Percentiles rank a stretch among this genome's conserved stretches.
Evolutionary conservation across 1,284 basidiomycete species (phyloP).

Genomic region (Heterobasidion irregulare): DNA sequence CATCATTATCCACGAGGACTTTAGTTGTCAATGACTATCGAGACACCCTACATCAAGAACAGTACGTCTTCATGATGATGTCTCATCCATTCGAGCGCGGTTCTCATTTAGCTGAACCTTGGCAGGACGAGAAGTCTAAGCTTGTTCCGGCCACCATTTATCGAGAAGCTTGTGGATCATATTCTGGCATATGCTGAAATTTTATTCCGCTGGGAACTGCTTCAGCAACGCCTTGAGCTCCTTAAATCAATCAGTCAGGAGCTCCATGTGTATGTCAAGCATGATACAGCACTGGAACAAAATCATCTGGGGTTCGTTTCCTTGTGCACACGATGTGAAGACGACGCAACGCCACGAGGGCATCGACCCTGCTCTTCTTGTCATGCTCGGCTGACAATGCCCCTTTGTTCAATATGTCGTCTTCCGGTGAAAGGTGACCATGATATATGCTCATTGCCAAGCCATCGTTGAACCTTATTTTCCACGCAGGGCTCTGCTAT

Average conservation of each 20-base stretch:
- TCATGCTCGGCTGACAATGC: conserved; percentile 29
- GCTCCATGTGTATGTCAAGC: conserved; percentile 17
- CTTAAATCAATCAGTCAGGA: conserved; percentile 47
- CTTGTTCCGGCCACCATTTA: conserved; percentile 25
- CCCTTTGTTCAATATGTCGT: conserved; percentile 67
- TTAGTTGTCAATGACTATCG: conserved; percentile 21
- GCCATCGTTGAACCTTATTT: not conserved
- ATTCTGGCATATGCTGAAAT: conserved; percentile 69
- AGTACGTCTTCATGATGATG: conserved; percentile 11
- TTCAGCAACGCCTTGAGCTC: conserved; percentile 61
- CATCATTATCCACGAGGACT: conserved; percentile 24
- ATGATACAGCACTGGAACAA: conserved; percentile 20
- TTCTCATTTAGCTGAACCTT: conserved; percentile 12
- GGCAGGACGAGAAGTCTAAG: conserved; percentile 9
- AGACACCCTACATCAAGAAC: conserved; percentile 13
- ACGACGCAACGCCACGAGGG: conserved; percentile 26
- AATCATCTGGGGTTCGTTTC: conserved; percentile 30
- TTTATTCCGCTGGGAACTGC: conserved; percentile 62
- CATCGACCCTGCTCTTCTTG: conserved; percentile 42
- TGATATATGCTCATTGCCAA: conserved; percentile 10
- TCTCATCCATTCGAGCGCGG: not conserved
- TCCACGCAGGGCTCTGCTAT: conserved; percentile 52
- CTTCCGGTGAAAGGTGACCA: conserved; percentile 66
- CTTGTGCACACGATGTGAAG: conserved; percentile 11
- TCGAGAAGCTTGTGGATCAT: conserved; percentile 47